Base-by-base conservation (phyloP, 2,329 filamentous ascomycete genomes). In the Xylaria sp. region DNA sequence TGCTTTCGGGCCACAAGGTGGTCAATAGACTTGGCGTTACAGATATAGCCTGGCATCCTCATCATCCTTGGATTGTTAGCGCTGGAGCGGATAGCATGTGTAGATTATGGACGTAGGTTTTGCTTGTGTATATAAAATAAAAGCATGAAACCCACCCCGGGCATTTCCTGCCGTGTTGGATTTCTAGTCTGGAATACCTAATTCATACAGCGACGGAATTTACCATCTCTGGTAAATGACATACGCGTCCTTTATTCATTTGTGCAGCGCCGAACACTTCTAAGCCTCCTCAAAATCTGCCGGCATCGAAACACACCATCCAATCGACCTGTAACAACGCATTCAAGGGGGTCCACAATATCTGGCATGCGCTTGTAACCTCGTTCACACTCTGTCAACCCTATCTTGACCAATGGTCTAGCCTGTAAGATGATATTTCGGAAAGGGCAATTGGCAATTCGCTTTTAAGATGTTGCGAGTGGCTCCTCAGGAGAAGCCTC, bases 31-130 rank as follows among this genome's bases (percentile, higher is more conserved):
- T 99, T 66, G 96, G 96, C 73, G 94, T 98, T 18, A 86, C 98
- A 85, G 95, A 97, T 79, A 84, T 99, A 32, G 93, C 97, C 77
- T 99, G 97, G 97, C 96, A 99, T 84, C 93, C 94, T 5, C 89
- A 88, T 71, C 93, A 98, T 81, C 93, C 95, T 1, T 98, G 96
- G 96, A 92, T 92, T 81, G 91, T 97, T 62, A 97, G 92, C 84
- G 95, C 94, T 55, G 96, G 96, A 74, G 94, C 95, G 1, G 96
- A 99, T 84, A 95, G 95, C 50, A 97, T 92, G 16, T 93, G 93
- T 81, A 90, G 95, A 76, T 82, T 99, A 79, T 99, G 95, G 95
- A 92, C 90, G 79, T 92, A 79, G 50, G 51, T 40, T n/a, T n/a
- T 21, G 18, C 35, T 13, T 13, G 25, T 57, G 50, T 71, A 60